Base-by-base conservation (phyloP, 1,139 yeast genomes). In the Blastobotrys buckinghamii region DNA sequence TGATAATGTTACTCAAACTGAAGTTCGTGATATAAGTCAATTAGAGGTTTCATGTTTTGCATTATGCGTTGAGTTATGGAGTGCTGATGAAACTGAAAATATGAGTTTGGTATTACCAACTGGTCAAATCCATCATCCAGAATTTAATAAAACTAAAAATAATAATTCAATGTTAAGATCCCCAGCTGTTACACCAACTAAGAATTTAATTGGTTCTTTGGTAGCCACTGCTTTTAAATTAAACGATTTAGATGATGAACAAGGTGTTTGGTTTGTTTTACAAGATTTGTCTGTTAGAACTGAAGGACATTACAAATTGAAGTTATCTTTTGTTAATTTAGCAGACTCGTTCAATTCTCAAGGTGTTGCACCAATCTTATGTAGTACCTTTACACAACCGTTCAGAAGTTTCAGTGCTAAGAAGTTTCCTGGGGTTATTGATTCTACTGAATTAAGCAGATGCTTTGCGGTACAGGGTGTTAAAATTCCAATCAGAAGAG, bases 381-480 rank as follows among this genome's bases (percentile, higher is more conserved):
- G 68, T 33, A 53, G 60, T 20, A 57, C 61, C 30, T 71, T 67
- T 51, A 67, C 72, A 16, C 62, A 67, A 13, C 57, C 64, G 3
- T 71, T 72, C 57, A 59, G 59, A 37, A 73, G 71, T 2, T 72
- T 64, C 51, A 66, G 72, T 24, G 75, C 76, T 2, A 72, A 72
- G 52, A 68, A 66, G 52, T 72, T 71, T 51, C 76, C 76, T 0
- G 76, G 76, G 8, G 75, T 72, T 22, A 69, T 70, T 39, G 74
- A 71, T 44, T 62, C 70, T 33, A 68, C 73, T 1, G 66, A 68
- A 6, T 59, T 72, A 37, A 71, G 74, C 29, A 58, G 70, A 34
- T 65, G 70, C 20, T 72, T 72, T 59, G 75, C 73, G 2, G 61
- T 64, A 38, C 76, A 72, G 53, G 76, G 76, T n/a, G 66, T 72